These are phyloP conservation scores for Aquilaria sinensis DNA, from an alignment of 345 rosid genomes.

Conservation along the genomic window DNA sequence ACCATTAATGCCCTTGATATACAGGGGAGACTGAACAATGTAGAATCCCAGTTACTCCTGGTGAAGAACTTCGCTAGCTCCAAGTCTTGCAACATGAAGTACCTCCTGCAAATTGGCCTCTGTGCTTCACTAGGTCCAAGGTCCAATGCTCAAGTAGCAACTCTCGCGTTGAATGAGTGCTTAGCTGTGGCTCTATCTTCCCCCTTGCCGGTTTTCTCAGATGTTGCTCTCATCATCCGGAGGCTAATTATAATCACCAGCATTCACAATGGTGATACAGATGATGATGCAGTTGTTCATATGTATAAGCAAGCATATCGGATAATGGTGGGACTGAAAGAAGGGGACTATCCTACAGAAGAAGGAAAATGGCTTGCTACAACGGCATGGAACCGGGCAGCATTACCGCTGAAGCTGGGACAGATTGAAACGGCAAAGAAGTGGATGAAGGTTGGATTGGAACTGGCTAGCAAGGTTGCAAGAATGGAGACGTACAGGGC, in stretches of 20 bases:
- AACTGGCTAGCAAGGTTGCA: constrained; percentile 55
- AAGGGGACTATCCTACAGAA: constrained; percentile 77
- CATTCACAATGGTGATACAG: constrained; percentile 63
- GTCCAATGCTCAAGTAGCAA: constrained; percentile 65
- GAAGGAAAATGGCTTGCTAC: constrained; percentile 97
- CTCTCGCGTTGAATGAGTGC: constrained; percentile 64
- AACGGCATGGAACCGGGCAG: constrained; percentile 94
- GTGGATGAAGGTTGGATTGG: constrained; percentile 71
- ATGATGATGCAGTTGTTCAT: constrained; percentile 43
- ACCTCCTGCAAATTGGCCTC: constrained; percentile 77
- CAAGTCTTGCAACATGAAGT: constrained; percentile 54
- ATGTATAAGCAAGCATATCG: constrained; percentile 84
- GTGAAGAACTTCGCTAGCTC: constrained; percentile 67
- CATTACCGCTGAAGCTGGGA: constrained; percentile 65
- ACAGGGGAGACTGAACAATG: constrained; percentile 53
- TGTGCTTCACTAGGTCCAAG: constrained; percentile 62
- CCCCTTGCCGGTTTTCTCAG: constrained; percentile 55
- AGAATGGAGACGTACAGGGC: constrained; percentile 77
- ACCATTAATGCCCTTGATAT: constrained; percentile 62
- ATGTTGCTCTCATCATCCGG: constrained; percentile 60
- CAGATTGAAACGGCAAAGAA: constrained; percentile 57
- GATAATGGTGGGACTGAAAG: constrained; percentile 85
- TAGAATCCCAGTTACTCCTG: constrained; percentile 42
- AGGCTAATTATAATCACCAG: constrained; percentile 56
- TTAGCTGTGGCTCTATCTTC: constrained; percentile 65